phyloP scores from a whole-genome alignment of 371 early-diverging fungal species.

The Apophysomyces ossiformis region DNA sequence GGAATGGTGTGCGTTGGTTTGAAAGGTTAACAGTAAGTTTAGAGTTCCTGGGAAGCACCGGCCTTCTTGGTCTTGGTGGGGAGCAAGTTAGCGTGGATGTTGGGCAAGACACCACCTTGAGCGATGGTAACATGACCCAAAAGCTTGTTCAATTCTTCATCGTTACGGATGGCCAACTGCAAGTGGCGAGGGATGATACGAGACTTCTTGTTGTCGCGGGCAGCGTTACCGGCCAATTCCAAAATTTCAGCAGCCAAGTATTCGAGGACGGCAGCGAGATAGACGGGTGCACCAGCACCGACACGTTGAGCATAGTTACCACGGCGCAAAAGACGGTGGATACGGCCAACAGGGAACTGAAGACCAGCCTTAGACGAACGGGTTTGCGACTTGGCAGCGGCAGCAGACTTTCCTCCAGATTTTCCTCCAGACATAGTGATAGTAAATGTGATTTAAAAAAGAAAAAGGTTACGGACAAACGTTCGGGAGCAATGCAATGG shows the following conservation, averaged over 20 bases:
- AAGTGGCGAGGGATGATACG: conserved; percentile 93
- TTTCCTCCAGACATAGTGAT: conserved; percentile 52
- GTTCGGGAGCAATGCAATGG: background rate
- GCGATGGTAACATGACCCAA: conserved; percentile 89
- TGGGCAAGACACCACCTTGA: conserved; percentile 89
- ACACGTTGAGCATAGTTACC: conserved; percentile 96
- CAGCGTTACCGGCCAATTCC: conserved; percentile 96
- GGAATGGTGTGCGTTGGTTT: conserved; percentile 4
- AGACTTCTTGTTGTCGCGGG: conserved; percentile 95
- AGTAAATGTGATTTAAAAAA: background rate
- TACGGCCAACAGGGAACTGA: conserved; percentile 97
- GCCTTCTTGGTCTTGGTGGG: conserved; percentile 78
- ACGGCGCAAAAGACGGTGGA: conserved; percentile 94
- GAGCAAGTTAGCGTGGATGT: conserved; percentile 77
- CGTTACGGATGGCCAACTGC: conserved; percentile 94
- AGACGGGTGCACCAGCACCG: conserved; percentile 95
- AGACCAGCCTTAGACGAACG: conserved; percentile 87
- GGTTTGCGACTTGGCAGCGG: conserved; percentile 63
- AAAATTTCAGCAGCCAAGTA: conserved; percentile 97
- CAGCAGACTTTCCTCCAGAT: conserved; percentile 57
- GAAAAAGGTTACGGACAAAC: background rate
- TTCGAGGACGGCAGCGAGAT: conserved; percentile 94
- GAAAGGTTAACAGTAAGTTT: conserved; percentile 11
- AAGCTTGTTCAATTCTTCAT: conserved; percentile 96
- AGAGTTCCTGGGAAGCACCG: conserved; percentile 59